These are phyloP conservation scores for Allantophomopsis lycopodina DNA, from an alignment of 2,329 filamentous ascomycete species.

Conservation along the genomic window DNA sequence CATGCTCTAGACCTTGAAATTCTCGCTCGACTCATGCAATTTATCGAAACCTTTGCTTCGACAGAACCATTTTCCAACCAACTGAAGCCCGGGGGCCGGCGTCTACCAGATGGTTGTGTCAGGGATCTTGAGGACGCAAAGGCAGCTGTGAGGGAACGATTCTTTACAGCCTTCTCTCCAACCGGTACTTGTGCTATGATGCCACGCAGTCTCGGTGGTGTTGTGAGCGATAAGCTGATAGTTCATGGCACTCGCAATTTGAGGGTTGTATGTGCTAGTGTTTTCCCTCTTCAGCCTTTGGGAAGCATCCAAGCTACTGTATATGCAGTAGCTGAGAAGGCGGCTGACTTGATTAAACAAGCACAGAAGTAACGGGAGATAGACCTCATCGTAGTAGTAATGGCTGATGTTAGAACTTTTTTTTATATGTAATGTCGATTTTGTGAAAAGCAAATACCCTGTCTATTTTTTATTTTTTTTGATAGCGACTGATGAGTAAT, in stretches of 20 bases:
- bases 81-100: too few relatives aligned
- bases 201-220: constrained; percentile 19
- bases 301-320: constrained; percentile 34
- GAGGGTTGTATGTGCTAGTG: constrained; percentile 46
- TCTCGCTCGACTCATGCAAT: not conserved
- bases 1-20: constrained; percentile 24
- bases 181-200: constrained; percentile 38
- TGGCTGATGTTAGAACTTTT: too few relatives aligned
- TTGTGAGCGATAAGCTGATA: constrained; percentile 40
- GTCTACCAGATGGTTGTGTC: constrained; percentile 22
- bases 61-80: not conserved
- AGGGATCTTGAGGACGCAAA: constrained; percentile 27
- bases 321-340: constrained; percentile 46
- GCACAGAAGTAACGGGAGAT: too few relatives aligned
- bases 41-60: not conserved
- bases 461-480: too few relatives aligned
- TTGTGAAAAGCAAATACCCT: too few relatives aligned
- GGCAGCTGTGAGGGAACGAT: constrained; percentile 30
- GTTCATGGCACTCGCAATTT: constrained; percentile 39
- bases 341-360: constrained; percentile 13
- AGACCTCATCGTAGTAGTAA: too few relatives aligned
- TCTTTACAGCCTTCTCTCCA: constrained; percentile 44
- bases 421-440: too few relatives aligned
- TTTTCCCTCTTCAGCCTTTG: constrained; percentile 36
- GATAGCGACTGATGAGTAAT: too few relatives aligned